Evolutionary conservation across 805 yeast genomes (phyloP).

Genomic region (Zygosaccharomyces kombuchaensis): DNA sequence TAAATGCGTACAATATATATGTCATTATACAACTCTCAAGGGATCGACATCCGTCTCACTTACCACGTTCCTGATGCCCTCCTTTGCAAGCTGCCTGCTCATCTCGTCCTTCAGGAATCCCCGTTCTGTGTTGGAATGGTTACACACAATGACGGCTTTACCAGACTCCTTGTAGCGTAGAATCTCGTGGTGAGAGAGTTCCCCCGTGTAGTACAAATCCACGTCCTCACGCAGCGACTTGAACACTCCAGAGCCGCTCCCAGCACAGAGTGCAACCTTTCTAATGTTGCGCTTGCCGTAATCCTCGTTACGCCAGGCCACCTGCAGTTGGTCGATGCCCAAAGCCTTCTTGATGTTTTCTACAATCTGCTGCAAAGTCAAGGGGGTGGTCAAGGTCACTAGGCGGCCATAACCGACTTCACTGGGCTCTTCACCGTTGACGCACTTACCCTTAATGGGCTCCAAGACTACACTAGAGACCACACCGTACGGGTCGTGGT

Average conservation of each 20-base stretch:
- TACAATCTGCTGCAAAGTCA: slow-evolving; percentile 44
- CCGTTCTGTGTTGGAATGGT: slow-evolving; percentile 91
- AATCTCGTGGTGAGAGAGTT: slow-evolving; percentile 89
- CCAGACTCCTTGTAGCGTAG: slow-evolving; percentile 68
- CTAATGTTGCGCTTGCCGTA: slow-evolving; percentile 36
- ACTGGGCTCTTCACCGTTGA: slow-evolving; percentile 25
- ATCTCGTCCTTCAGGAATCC: slow-evolving; percentile 62
- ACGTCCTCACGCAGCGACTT: slow-evolving; percentile 41
- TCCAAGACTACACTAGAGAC: slow-evolving; percentile 25
- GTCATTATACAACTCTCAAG: slow-evolving; percentile 27
- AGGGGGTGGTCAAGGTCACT: slow-evolving; percentile 44
- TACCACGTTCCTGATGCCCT: slow-evolving; percentile 44
- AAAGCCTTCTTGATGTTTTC: slow-evolving; percentile 50
- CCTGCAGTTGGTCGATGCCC: slow-evolving; percentile 54
- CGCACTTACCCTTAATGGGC: slow-evolving; percentile 26
- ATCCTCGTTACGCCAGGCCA: slow-evolving; percentile 40
- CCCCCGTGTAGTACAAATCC: slow-evolving; percentile 87
- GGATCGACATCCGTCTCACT: slow-evolving; percentile 67
- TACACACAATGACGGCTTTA: slow-evolving; percentile 66
- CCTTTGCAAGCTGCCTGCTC: slow-evolving; percentile 41
- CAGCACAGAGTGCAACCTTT: slow-evolving; percentile 86
- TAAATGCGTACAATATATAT: background rate
- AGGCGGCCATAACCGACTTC: slow-evolving; percentile 82
- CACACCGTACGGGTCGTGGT: slow-evolving; percentile 17
- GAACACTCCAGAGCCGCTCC: slow-evolving; percentile 83